Percentiles rank a stretch among this genome's conserved stretches.
Conservation (phyloP, 306 rosid genomes). For the Dryas alaskensis region DNA sequence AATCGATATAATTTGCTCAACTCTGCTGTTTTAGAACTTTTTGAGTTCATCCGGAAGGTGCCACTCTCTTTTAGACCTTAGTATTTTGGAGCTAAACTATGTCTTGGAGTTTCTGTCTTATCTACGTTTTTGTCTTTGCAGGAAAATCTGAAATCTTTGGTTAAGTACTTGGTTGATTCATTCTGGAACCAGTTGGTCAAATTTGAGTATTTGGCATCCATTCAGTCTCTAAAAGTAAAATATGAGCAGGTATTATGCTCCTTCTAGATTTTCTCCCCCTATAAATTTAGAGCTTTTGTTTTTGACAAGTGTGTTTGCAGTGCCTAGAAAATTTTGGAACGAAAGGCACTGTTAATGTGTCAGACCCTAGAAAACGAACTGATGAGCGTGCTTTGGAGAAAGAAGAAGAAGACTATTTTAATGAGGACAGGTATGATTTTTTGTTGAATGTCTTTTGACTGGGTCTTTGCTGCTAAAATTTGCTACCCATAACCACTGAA, state of each 20-base stretch:
- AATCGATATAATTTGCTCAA: slow-evolving; percentile 92
- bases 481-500: slow-evolving; percentile 19
- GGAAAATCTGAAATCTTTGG: slow-evolving; percentile 72
- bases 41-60: slow-evolving; percentile 85
- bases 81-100: slow-evolving; percentile 21
- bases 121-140: slow-evolving; percentile 35
- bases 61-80: slow-evolving; percentile 21
- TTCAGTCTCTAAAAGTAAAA: slow-evolving; percentile 70
- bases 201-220: slow-evolving; percentile 62
- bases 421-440: slow-evolving; percentile 70
- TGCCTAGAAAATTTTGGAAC: slow-evolving; percentile 68
- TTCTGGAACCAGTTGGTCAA: slow-evolving; percentile 79
- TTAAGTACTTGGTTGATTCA: slow-evolving; percentile 69
- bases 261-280: slow-evolving; percentile 11
- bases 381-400: slow-evolving; percentile 92
- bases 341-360: slow-evolving; percentile 43
- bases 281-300: slow-evolving; percentile 18
- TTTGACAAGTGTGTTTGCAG: slow-evolving; percentile 44
- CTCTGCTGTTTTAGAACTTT: slow-evolving; percentile 85
- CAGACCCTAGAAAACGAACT: slow-evolving; percentile 64
- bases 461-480: slow-evolving; percentile 12
- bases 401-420: slow-evolving; percentile 92
- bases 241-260: slow-evolving; percentile 76
- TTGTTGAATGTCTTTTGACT: slow-evolving; percentile 1
- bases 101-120: slow-evolving; percentile 1